phyloP scores from a whole-genome alignment of 768 basidiomycete genomes.

The Bullera alba region DNA sequence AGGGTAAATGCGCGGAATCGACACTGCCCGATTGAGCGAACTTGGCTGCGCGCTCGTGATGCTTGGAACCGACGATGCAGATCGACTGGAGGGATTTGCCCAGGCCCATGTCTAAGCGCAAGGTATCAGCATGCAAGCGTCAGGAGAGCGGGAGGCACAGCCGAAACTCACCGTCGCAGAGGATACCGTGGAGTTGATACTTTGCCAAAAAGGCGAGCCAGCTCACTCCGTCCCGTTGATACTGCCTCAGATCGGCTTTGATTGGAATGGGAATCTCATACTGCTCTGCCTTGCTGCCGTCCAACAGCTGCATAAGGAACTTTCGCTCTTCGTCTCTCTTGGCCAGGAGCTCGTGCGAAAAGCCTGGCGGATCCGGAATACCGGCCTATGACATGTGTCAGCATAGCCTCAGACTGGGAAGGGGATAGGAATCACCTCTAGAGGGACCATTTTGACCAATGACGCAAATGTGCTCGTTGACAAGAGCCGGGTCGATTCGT shows the following conservation, averaged over 20 bases:
- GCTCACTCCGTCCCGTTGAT: constrained; percentile 96
- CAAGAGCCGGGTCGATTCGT: constrained; percentile 83
- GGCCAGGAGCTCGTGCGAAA: constrained; percentile 77
- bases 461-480: constrained; percentile 98
- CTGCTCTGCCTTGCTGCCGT: constrained; percentile 87
- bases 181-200: constrained; percentile 93
- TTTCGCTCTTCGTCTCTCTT: constrained; percentile 80
- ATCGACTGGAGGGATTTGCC: constrained; percentile 98
- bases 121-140: not conserved
- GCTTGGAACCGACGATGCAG: constrained; percentile 90
- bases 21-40: constrained; percentile 61
- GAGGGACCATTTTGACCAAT: constrained; percentile 94
- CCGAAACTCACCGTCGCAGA: constrained; percentile 75
- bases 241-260: constrained; percentile 90
- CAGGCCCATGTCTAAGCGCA: constrained; percentile 81
- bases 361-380: constrained; percentile 89
- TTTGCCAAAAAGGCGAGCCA: constrained; percentile 98
- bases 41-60: constrained; percentile 71
- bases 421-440: constrained; percentile 60
- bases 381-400: constrained; percentile 59
- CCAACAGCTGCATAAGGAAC: constrained; percentile 86
- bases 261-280: constrained; percentile 79
- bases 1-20: constrained; percentile 79
- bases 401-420: not conserved
- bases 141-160: not conserved